Conservation (phyloP, 495 filamentous ascomycete genomes). For the Aspergillus olivimuriae region DNA sequence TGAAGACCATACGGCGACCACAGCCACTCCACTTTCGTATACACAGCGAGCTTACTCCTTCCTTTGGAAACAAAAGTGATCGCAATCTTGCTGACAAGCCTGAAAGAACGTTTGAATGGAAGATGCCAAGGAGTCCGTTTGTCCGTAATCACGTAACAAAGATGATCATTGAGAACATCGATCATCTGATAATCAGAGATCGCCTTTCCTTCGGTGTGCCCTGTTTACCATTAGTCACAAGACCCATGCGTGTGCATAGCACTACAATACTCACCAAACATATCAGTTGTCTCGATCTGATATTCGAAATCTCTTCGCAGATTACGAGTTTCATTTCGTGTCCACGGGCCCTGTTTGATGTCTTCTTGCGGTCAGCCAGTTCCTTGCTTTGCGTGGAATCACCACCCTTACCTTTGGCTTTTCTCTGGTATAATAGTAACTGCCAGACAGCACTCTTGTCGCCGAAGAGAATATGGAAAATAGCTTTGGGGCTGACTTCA, state of each 20-base stretch:
- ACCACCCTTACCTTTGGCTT: slow-evolving; percentile 53
- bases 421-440: slow-evolving; percentile 77
- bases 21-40: slow-evolving; percentile 80
- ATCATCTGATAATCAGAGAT: slow-evolving; percentile 84
- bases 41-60: slow-evolving; percentile 85
- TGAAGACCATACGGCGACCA: slow-evolving; percentile 56
- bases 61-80: slow-evolving; percentile 91
- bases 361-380: slow-evolving; percentile 30
- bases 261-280: slow-evolving; percentile 47
- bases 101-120: slow-evolving; percentile 71
- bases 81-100: slow-evolving; percentile 82
- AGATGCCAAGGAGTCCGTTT: slow-evolving; percentile 87
- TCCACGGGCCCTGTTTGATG: slow-evolving; percentile 84
- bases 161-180: slow-evolving; percentile 86
- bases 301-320: slow-evolving; percentile 76
- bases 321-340: slow-evolving; percentile 56
- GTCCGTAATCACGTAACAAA: slow-evolving; percentile 92
- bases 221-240: slow-evolving; percentile 19
- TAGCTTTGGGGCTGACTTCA: slow-evolving; percentile 81
- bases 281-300: slow-evolving; percentile 59
- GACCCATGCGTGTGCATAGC: neutral
- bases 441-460: slow-evolving; percentile 94
- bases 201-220: slow-evolving; percentile 42
- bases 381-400: neutral
- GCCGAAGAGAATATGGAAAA: slow-evolving; percentile 94